Evolutionary conservation across 2,329 filamentous ascomycete genomes (phyloP), one percentile per base, ranked within the genome.

Genomic region (Escovopsis sp.): DNA sequence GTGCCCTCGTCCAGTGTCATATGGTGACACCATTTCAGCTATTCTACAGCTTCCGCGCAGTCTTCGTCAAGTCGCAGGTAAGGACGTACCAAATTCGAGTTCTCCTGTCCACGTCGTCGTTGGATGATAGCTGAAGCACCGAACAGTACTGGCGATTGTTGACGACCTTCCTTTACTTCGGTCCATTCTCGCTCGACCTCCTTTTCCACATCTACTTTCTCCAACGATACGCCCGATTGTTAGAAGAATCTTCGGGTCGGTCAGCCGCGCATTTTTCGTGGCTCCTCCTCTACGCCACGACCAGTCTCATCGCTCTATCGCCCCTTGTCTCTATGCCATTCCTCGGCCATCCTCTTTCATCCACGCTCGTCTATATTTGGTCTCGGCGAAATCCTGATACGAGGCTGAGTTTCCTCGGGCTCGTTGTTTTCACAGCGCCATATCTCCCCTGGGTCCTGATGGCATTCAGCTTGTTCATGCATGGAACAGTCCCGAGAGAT

Each of bases 171-270:
- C 77, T 96, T 56, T 98, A 96, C 68, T 96, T 96, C 58, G 91
- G 91, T 3, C 88, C 89, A 2, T 78, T 96, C 50, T 91, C 82
- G 28, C 77, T 98, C 57, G 91, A 96, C 60, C 79, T 98, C 35
- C 73, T 96, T 52, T 96, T 95, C 69, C 89, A 96, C 62, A 84
- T 96, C 60, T 98, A 95, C 73, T 98, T 98, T 66, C 80, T 95
- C 45, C 88, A 95, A 60, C 83, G 91, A 44, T 98, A 98, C 63
- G 88, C 89, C 6, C 83, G 91, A 40, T 82, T 96, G 36, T 77
- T 98, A 38, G 91, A 98, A 64, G 89, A 96, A 63, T 87, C 85
- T 1, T 87, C 87, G n/a, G 85, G 87, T 35, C 78, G 85, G 36
- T 93, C 85, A 4, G 84, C 89, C 1, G 91, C 91, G 3, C 82